phyloP scores from a whole-genome alignment of 164 flowering plant species.

The Liriodendron chinense region DNA sequence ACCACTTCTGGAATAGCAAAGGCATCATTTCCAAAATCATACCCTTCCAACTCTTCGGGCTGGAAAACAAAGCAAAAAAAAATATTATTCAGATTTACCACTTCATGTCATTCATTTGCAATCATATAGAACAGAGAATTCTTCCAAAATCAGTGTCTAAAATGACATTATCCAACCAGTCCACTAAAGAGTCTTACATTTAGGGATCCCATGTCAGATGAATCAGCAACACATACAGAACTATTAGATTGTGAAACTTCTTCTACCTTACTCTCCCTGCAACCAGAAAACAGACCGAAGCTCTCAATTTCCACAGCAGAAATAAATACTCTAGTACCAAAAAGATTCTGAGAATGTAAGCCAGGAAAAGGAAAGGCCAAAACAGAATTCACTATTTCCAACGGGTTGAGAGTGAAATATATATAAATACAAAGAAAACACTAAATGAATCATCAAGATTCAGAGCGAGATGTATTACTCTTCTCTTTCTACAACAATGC shows the following conservation, averaged over 20 bases:
- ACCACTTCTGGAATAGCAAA: slow-evolving; percentile 71
- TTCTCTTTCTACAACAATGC: slow-evolving; percentile 70
- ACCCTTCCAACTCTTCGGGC: slow-evolving; percentile 80
- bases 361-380: neutral
- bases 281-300: slow-evolving; percentile 5
- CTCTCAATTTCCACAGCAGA: neutral
- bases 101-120: neutral
- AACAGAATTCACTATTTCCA: neutral
- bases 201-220: slow-evolving; percentile 53
- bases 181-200: slow-evolving; percentile 16
- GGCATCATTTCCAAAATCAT: slow-evolving; percentile 88
- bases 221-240: slow-evolving; percentile 39
- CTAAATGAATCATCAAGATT: neutral
- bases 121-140: neutral
- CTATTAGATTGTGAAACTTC: slow-evolving; percentile 44
- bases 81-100: neutral
- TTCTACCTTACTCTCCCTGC: slow-evolving; percentile 54
- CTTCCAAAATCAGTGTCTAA: neutral
- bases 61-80: slow-evolving; percentile 21
- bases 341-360: neutral
- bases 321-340: neutral
- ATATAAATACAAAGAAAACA: too few relatives aligned
- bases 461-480: slow-evolving; percentile 55
- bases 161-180: neutral
- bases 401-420: neutral